Conservation (phyloP, 192 early-diverging fungal species). For the Tieghemiomyces parasiticus region DNA sequence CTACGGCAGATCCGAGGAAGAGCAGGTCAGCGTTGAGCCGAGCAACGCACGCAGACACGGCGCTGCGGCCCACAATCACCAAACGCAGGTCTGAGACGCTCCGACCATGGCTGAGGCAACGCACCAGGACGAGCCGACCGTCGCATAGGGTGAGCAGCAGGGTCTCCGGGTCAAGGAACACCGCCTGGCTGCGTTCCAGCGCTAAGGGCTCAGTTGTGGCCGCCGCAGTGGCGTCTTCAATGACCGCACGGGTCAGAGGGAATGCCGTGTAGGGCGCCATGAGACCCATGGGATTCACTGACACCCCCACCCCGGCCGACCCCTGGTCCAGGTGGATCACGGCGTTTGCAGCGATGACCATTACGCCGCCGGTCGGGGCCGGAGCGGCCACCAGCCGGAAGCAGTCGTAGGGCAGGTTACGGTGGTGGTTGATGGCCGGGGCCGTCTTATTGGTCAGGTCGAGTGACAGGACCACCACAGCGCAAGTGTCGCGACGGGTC, state of each 20-base stretch:
- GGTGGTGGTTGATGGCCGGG: slow-evolving; percentile 66
- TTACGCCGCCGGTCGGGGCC: slow-evolving; percentile 69
- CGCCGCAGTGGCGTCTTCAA: neutral
- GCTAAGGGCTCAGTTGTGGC: slow-evolving; percentile 18
- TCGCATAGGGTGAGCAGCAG: slow-evolving; percentile 52
- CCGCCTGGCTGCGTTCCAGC: slow-evolving; percentile 48
- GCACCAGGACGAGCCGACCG: slow-evolving; percentile 58
- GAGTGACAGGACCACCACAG: slow-evolving; percentile 72
- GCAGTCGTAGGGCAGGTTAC: slow-evolving; percentile 73
- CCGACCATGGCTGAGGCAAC: slow-evolving; percentile 57
- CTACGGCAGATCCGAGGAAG: slow-evolving; percentile 52
- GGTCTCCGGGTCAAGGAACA: slow-evolving; percentile 53
- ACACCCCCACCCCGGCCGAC: slow-evolving; percentile 53
- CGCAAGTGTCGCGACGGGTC: slow-evolving; percentile 41
- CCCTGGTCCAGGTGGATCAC: slow-evolving; percentile 78
- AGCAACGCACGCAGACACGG: slow-evolving; percentile 35
- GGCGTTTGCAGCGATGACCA: slow-evolving; percentile 65
- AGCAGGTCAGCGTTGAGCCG: slow-evolving; percentile 35
- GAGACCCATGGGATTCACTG: slow-evolving; percentile 33
- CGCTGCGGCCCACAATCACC: slow-evolving; percentile 26
- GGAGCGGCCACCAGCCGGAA: slow-evolving; percentile 55
- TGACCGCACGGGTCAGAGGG: neutral
- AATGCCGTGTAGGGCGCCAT: slow-evolving; percentile 11
- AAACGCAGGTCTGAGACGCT: slow-evolving; percentile 61
- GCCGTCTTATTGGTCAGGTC: slow-evolving; percentile 55